phyloP scores from a whole-genome alignment of 2,329 filamentous ascomycete species.

The Trichoderma breve region DNA sequence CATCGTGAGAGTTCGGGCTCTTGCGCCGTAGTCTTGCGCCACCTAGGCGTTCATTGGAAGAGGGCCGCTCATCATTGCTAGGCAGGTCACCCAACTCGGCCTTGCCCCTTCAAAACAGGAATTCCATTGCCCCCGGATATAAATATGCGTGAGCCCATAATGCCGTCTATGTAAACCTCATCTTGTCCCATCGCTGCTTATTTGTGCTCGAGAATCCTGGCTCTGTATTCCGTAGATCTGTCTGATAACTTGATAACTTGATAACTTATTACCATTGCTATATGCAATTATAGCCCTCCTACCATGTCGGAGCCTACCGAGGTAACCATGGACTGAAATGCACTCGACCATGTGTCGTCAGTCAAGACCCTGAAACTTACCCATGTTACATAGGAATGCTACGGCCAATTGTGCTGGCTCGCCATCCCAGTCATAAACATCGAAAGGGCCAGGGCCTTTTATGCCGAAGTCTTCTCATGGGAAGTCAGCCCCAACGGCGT shows the following conservation, averaged over 20 bases:
- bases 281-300: not conserved
- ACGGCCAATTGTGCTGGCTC: slow-evolving; percentile 40
- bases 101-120: not conserved
- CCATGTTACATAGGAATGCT: not conserved
- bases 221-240: not conserved
- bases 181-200: not conserved
- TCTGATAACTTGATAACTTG: not conserved
- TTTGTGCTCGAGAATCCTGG: not conserved
- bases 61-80: not conserved
- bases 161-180: not conserved
- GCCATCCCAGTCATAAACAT: slow-evolving; percentile 39
- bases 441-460: slow-evolving; percentile 38
- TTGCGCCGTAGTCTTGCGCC: not conserved
- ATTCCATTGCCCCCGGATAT: not conserved
- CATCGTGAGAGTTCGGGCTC: not conserved
- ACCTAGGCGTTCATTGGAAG: not conserved
- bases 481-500: slow-evolving; percentile 27
- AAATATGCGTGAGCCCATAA: not conserved
- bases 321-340: not conserved
- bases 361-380: not conserved
- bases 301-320: not conserved
- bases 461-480: slow-evolving; percentile 37
- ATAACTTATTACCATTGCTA: not conserved
- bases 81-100: not conserved
- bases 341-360: not conserved